These are phyloP conservation scores for Arthrobotrys sinensis DNA, from an alignment of 2,329 filamentous ascomycete species.

Conservation along the genomic window DNA sequence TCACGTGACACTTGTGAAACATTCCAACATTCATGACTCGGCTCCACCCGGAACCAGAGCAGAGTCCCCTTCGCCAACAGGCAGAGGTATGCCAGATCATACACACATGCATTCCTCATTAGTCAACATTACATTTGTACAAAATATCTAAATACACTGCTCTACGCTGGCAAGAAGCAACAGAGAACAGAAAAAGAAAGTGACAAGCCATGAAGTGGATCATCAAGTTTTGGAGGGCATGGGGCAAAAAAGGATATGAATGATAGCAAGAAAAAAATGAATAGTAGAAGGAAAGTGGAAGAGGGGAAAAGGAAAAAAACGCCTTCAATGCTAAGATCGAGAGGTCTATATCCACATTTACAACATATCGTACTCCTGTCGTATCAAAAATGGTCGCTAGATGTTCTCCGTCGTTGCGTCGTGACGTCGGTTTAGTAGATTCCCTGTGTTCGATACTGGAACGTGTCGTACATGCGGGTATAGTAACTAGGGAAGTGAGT, in stretches of 20 bases:
- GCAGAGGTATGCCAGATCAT: neutral
- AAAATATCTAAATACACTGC: conserved; percentile 28
- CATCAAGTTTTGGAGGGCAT: neutral
- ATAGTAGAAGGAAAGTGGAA: neutral
- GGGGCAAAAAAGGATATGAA: conserved; percentile 12
- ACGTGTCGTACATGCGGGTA: conserved; percentile 78
- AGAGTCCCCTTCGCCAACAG: too few relatives aligned
- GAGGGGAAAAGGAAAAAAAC: conserved; percentile 31
- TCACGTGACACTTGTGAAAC: conserved; percentile 19
- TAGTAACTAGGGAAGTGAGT: conserved; percentile 29
- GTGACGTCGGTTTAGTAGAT: conserved; percentile 76
- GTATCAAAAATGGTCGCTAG: conserved; percentile 30
- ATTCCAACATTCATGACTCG: neutral
- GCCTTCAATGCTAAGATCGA: conserved; percentile 55
- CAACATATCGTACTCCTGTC: conserved; percentile 34
- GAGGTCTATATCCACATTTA: conserved; percentile 46
- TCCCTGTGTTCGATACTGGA: conserved; percentile 88
- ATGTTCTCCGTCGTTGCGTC: neutral
- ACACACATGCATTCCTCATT: conserved; percentile 9
- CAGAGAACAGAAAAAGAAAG: neutral
- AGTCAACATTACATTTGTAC: conserved; percentile 29
- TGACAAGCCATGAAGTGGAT: conserved; percentile 7
- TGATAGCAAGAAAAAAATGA: neutral
- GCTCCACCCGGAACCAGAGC: neutral
- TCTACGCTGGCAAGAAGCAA: conserved; percentile 24